A percentile compares a stretch with the other conserved stretches of the same genome.
phyloP scores from a whole-genome alignment of 75 land plant species.

The Sequoia sempervirens region DNA sequence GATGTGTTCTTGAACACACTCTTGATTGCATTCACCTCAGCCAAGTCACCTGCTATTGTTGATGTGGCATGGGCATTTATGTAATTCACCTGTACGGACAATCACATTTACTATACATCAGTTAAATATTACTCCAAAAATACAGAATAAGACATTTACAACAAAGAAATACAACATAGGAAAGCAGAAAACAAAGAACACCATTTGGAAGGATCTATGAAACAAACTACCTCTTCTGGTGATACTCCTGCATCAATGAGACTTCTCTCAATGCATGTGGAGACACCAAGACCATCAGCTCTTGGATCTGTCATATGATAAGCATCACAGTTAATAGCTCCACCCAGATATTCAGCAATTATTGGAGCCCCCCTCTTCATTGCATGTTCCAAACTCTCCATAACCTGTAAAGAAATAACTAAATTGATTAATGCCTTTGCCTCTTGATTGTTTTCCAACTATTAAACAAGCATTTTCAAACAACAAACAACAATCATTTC shows the following conservation, averaged over 20 bases:
- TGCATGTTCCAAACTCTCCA: slow-evolving; percentile 95
- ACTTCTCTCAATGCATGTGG: slow-evolving; percentile 66
- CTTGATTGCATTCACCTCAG: slow-evolving; percentile 85
- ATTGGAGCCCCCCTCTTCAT: slow-evolving; percentile 82
- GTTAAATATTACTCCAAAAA: neutral
- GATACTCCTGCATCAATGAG: slow-evolving; percentile 85
- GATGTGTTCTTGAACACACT: slow-evolving; percentile 75
- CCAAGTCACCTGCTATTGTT: slow-evolving; percentile 83
- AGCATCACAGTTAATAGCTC: slow-evolving; percentile 88
- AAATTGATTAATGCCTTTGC: neutral
- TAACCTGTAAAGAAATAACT: slow-evolving; percentile 33
- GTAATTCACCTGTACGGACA: slow-evolving; percentile 68
- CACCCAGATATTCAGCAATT: slow-evolving; percentile 84
- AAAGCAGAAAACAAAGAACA: neutral
- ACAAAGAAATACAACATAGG: slow-evolving; percentile 1
- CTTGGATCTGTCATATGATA: slow-evolving; percentile 93
- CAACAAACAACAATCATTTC: neutral
- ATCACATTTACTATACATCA: neutral
- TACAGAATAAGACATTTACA: neutral
- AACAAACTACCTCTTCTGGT: slow-evolving; percentile 65
- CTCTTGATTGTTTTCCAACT: neutral
- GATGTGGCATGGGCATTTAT: slow-evolving; percentile 98
- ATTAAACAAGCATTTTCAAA: neutral
- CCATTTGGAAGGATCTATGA: neutral
- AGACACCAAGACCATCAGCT: slow-evolving; percentile 86